Conservation (phyloP, 2,329 filamentous ascomycete genomes). For the Pseudocercospora pini-densiflorae region DNA sequence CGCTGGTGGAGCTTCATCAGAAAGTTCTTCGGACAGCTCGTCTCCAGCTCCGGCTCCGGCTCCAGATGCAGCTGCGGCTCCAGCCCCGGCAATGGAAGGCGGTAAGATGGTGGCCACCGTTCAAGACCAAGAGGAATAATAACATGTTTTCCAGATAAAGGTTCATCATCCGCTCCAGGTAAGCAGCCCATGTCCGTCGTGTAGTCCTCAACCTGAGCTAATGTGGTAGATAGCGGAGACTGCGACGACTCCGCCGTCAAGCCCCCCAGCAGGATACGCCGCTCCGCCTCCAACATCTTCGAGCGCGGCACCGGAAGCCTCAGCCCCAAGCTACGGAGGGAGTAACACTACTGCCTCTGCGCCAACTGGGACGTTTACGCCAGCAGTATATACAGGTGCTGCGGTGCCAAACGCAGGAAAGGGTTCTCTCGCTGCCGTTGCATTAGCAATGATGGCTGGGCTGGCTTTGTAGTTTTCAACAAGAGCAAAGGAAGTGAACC, state of each 20-base stretch:
- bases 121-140: neutral
- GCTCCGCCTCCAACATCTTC: neutral
- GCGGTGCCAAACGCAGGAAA: neutral
- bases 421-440: neutral
- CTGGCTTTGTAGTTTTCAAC: neutral
- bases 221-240: neutral
- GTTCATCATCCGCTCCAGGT: neutral
- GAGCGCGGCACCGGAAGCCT: neutral
- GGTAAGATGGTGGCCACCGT: neutral
- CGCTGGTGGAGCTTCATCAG: neutral
- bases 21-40: neutral
- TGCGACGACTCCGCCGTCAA: neutral
- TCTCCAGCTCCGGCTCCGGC: neutral
- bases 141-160: neutral
- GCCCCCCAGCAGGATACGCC: neutral
- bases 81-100: neutral
- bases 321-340: neutral
- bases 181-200: neutral
- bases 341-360: constrained; percentile 2
- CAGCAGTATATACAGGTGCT: neutral
- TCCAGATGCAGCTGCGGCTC: neutral
- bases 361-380: neutral
- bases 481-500: neutral
- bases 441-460: neutral
- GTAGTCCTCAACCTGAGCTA: neutral